Evolutionary conservation across 2,329 filamentous ascomycete genomes (phyloP).

Genomic region (Ascochyta viciae-villosae): DNA sequence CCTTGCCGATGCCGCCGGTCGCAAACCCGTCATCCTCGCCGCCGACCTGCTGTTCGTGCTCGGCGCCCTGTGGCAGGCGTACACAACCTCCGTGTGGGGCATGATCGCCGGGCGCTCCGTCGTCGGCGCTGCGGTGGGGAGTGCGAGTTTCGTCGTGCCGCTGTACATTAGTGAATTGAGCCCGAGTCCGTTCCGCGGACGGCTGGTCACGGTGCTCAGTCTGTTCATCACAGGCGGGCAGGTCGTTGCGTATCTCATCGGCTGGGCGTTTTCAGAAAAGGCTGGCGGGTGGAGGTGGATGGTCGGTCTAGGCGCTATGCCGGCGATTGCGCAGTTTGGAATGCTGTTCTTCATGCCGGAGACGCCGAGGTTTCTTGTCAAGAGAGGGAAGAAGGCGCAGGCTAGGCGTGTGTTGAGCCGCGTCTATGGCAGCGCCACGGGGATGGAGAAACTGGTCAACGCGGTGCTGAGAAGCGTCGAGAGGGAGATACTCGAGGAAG

Average conservation of each 20-base stretch:
- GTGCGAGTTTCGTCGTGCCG: slow-evolving; percentile 82
- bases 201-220: slow-evolving; percentile 81
- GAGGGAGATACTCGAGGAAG: slow-evolving; percentile 75
- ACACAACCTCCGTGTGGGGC: slow-evolving; percentile 61
- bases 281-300: slow-evolving; percentile 82
- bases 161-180: slow-evolving; percentile 81
- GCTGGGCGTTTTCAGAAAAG: slow-evolving; percentile 72
- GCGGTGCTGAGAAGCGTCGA: slow-evolving; percentile 73
- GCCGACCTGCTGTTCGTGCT: slow-evolving; percentile 69
- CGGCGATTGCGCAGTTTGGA: slow-evolving; percentile 73
- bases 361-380: slow-evolving; percentile 86
- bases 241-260: slow-evolving; percentile 84
- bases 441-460: slow-evolving; percentile 58
- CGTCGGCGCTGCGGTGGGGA: slow-evolving; percentile 76
- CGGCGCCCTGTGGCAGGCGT: slow-evolving; percentile 71
- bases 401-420: slow-evolving; percentile 70
- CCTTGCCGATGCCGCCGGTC: slow-evolving; percentile 75
- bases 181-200: slow-evolving; percentile 76
- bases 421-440: slow-evolving; percentile 61
- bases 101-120: slow-evolving; percentile 75
- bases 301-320: slow-evolving; percentile 82
- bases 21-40: slow-evolving; percentile 80
- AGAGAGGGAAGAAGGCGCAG: slow-evolving; percentile 65
- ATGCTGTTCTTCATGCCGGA: slow-evolving; percentile 81
- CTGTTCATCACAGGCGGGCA: slow-evolving; percentile 88